A percentile compares a stretch with the other conserved stretches of the same genome.
These are phyloP conservation scores for Liriodendron chinense DNA, from an alignment of 164 flowering plant genomes.

Conservation along the genomic window DNA sequence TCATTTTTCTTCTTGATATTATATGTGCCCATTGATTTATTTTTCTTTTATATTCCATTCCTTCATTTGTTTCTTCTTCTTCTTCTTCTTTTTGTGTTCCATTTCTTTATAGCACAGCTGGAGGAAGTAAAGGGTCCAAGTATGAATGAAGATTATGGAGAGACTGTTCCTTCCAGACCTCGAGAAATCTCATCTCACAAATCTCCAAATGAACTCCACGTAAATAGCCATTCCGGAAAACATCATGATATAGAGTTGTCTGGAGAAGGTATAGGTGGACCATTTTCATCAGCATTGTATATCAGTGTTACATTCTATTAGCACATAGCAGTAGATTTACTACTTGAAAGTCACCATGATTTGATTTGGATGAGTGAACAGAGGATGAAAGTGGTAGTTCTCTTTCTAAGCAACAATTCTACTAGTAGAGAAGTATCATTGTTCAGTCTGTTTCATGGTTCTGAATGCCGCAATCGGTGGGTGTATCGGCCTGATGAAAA, in stretches of 20 bases:
- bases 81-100: background rate
- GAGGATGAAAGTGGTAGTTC: too few species aligned
- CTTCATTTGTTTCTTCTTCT: background rate
- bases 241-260: conserved; percentile 24
- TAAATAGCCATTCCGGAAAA: conserved; percentile 22
- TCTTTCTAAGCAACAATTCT: too few species aligned
- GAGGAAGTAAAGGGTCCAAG: conserved; percentile 31
- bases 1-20: conserved; percentile 2
- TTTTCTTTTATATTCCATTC: background rate
- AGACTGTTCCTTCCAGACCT: conserved; percentile 80
- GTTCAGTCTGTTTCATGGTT: too few species aligned
- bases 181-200: conserved; percentile 26
- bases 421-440: too few species aligned
- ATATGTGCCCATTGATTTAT: background rate
- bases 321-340: too few species aligned
- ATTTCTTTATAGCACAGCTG: conserved; percentile 28
- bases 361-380: too few species aligned
- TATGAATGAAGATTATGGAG: conserved; percentile 68
- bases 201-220: conserved; percentile 20
- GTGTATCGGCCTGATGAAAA: too few species aligned
- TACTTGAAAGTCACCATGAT: too few species aligned
- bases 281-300: background rate
- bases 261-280: conserved; percentile 41
- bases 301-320: too few species aligned
- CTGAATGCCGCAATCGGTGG: too few species aligned